Evolutionary conservation across 345 rosid species (phyloP).

Genomic region (Pugionium cornutum): DNA sequence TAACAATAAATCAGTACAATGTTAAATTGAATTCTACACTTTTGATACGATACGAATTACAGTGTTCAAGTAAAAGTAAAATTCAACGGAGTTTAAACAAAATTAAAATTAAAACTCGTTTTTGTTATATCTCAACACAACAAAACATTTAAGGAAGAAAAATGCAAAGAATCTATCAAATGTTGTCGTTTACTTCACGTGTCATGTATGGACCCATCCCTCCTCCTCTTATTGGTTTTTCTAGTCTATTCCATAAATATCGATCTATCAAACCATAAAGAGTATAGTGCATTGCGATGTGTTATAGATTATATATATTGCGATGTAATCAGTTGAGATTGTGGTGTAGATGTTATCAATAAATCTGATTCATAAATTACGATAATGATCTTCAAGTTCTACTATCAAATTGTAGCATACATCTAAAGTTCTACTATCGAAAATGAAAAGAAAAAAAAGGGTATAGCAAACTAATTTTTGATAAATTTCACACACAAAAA

Average conservation of each 20-base stretch:
- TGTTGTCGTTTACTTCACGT: slow-evolving; percentile 35
- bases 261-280: slow-evolving; percentile 24
- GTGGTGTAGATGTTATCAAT: not conserved
- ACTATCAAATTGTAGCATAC: not conserved
- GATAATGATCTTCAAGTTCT: no score
- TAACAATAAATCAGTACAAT: no score
- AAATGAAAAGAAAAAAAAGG: no score
- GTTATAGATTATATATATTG: slow-evolving; percentile 13
- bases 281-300: slow-evolving; percentile 28
- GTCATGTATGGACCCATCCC: slow-evolving; percentile 32
- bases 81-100: no score
- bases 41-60: no score
- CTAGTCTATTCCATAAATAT: slow-evolving; percentile 19
- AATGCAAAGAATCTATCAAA: slow-evolving; percentile 16
- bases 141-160: not conserved
- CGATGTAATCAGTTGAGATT: not conserved
- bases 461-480: no score
- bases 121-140: slow-evolving; percentile 18
- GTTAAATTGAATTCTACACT: no score
- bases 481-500: no score
- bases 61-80: no score
- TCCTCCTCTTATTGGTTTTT: slow-evolving; percentile 9
- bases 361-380: not conserved
- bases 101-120: no score
- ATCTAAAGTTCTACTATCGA: not conserved